Evolutionary conservation across 768 basidiomycete species (phyloP).

Genomic region (Ramaria rubella): DNA sequence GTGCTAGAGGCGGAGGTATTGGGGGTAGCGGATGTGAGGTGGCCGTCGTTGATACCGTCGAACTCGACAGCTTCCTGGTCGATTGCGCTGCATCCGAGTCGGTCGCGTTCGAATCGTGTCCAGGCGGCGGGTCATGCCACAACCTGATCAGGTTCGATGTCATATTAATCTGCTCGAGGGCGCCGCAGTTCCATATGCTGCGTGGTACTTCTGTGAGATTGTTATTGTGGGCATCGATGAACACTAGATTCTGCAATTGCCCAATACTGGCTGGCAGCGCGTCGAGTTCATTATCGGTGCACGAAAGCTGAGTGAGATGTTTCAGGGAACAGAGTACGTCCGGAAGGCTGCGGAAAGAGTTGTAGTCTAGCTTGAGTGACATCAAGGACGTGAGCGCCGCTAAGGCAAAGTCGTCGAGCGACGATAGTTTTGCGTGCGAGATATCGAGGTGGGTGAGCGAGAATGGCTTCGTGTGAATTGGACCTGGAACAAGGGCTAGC

Average conservation of each 20-base stretch:
- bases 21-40: constrained; percentile 17
- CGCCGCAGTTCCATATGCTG: constrained; percentile 78
- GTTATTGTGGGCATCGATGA: constrained; percentile 88
- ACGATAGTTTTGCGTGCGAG: constrained; percentile 81
- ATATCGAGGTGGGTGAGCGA: constrained; percentile 75
- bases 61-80: constrained; percentile 41
- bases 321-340: constrained; percentile 72
- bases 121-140: constrained; percentile 59
- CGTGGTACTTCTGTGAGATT: constrained; percentile 69
- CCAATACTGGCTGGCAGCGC: constrained; percentile 73
- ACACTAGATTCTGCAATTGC: constrained; percentile 61
- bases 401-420: constrained; percentile 68
- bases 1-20: constrained; percentile 50
- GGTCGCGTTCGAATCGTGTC: neutral
- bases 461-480: constrained; percentile 38
- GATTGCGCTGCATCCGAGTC: constrained; percentile 5
- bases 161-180: constrained; percentile 67
- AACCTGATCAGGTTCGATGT: constrained; percentile 79
- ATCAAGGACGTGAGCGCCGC: constrained; percentile 67
- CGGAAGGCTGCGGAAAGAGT: constrained; percentile 77
- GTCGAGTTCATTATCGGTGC: constrained; percentile 86
- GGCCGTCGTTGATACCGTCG: constrained; percentile 23
- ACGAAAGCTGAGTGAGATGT: constrained; percentile 66
- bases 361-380: constrained; percentile 73
- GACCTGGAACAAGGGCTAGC: constrained; percentile 52